Percentiles rank a stretch among this genome's conserved stretches.
phyloP scores from a whole-genome alignment of 106 monocot species.

The Allium sativum region DNA sequence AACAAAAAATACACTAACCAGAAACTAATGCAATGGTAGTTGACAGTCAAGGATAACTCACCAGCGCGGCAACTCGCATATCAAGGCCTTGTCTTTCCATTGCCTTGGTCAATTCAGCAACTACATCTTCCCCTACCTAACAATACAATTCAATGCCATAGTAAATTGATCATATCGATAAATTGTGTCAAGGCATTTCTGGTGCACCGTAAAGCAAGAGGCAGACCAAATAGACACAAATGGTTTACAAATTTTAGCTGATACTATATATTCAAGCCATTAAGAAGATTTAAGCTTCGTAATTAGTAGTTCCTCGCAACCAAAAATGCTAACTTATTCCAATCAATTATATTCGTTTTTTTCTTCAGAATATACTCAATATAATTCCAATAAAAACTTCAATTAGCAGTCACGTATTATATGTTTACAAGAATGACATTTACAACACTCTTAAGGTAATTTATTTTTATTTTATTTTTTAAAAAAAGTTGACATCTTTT shows the following conservation, averaged over 20 bases:
- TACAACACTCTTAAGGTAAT: too few relatives aligned
- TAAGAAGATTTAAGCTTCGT: too few relatives aligned
- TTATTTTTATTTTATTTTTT: too few relatives aligned
- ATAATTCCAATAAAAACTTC: too few relatives aligned
- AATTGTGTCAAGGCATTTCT: not conserved
- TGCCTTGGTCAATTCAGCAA: constrained; percentile 39
- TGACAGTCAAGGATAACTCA: constrained; percentile 8
- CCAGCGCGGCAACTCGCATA: constrained; percentile 52
- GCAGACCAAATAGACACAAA: not conserved
- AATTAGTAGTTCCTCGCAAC: too few relatives aligned
- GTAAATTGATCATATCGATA: not conserved
- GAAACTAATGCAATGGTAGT: not conserved
- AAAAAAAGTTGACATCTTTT: too few relatives aligned
- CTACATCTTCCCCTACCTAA: constrained; percentile 53
- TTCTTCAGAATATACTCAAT: too few relatives aligned
- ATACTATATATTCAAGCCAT: too few relatives aligned
- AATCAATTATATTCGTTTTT: too few relatives aligned
- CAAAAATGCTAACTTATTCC: too few relatives aligned
- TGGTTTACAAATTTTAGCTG: not conserved
- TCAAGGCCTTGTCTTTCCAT: constrained; percentile 61
- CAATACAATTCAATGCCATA: constrained; percentile 3
- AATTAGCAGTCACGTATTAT: too few relatives aligned
- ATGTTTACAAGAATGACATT: too few relatives aligned
- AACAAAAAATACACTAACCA: not conserved
- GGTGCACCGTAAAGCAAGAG: not conserved